Percentiles rank a stretch among this genome's conserved stretches.
phyloP scores from a whole-genome alignment of 768 basidiomycete species.

The Lactarius sp. region DNA sequence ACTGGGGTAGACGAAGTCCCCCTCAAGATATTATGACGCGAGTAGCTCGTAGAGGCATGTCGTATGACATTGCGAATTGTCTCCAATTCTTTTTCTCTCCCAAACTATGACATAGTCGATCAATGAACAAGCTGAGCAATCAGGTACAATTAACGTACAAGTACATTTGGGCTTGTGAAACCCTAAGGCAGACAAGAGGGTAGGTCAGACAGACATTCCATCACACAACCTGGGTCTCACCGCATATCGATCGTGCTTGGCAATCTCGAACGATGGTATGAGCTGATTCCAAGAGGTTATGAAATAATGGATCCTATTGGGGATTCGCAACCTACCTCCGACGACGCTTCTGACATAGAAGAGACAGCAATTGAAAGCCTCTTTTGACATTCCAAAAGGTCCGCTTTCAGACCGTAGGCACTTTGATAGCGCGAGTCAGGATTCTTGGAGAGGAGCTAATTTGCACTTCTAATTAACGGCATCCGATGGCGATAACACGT shows the following conservation, averaged over 20 bases:
- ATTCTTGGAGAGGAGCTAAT: conserved; percentile 58
- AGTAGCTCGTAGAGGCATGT: conserved; percentile 53
- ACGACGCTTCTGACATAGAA: conserved; percentile 50
- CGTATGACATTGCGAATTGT: conserved; percentile 56
- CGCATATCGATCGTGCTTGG: conserved; percentile 57
- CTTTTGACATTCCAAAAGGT: conserved; percentile 64
- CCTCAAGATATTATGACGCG: conserved; percentile 47
- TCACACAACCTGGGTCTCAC: conserved; percentile 33
- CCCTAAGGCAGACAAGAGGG: conserved; percentile 41
- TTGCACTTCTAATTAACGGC: conserved; percentile 8
- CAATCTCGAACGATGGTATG: conserved; percentile 65
- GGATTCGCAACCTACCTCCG: conserved; percentile 40
- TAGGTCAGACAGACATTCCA: not conserved
- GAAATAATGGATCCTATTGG: conserved; percentile 1
- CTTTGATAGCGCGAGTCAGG: conserved; percentile 69
- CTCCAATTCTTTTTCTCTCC: conserved; percentile 67
- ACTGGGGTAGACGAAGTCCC: conserved; percentile 35
- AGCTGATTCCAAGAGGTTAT: conserved; percentile 39
- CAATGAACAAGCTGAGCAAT: not conserved
- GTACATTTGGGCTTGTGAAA: conserved; percentile 61
- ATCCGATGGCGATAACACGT: not conserved
- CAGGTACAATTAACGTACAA: conserved; percentile 40
- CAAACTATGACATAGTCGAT: conserved; percentile 42
- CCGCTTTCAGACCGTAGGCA: conserved; percentile 61
- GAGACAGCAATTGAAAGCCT: conserved; percentile 56